Evolutionary conservation across 371 early-diverging fungal genomes (phyloP), one percentile per base, ranked within the genome.

Genomic region (Haplosporangium sp.): DNA sequence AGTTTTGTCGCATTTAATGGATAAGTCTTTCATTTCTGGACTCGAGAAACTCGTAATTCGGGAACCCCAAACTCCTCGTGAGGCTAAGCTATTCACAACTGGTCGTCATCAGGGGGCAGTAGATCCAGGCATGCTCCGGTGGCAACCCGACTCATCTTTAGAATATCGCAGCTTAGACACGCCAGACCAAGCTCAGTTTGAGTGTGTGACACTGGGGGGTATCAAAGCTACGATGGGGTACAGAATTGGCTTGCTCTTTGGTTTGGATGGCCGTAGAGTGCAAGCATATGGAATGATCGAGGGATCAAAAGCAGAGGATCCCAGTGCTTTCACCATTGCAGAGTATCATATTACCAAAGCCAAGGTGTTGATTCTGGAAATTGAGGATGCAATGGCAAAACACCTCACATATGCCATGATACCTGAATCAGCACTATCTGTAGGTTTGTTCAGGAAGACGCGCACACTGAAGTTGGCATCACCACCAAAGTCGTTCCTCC

Each of bases 31-130:
- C 39, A 90, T 91, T 38, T 71, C 83, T 3, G 66, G 57, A 0
- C 63, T 91, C n/a, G 91, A 91, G 64, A 76, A 84, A 10, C 65
- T 85, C 2, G 72, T 82, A 3, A 77, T 85, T 44, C 68, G 83
- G 6, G 85, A 84, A 40, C 77, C 77, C 3, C 77, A 78, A 39
- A 86, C 87, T 13, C 87, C 87, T 9, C 55, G 87, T 6, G 85
- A 86, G 61, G 73, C 72, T 47, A 72, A 63, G 20, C 15, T 84
- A 44, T 50, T 58, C 3, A 61, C 61, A 2, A 17, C 62, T 3
- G 63, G 65, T 35, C 53, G 45, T 4, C 52, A n/a, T 11, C 62
- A 57, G 69, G 58, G 76, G 56, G 37, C 10, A 15, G 27, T 38
- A n/a, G 7, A 9, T 15, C 44, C n/a, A 35, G 20, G 13, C 37